Conservation (phyloP, 257 asterid species). For the Nicotiana undulata region DNA sequence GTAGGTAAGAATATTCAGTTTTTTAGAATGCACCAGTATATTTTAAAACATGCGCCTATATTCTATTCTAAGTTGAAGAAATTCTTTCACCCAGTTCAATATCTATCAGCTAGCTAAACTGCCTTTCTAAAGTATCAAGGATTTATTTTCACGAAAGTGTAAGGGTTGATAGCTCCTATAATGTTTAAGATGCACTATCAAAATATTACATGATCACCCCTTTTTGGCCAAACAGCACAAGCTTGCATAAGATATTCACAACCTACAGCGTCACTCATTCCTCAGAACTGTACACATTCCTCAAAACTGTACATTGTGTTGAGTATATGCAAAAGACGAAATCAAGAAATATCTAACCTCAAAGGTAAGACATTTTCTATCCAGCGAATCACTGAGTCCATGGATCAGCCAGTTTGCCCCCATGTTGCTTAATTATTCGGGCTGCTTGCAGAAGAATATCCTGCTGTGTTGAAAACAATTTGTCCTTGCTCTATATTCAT, state of each 20-base stretch:
- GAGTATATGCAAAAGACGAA: background rate
- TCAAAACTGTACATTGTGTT: background rate
- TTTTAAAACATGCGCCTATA: background rate
- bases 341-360: background rate
- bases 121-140: background rate
- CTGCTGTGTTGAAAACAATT: slow-evolving; percentile 39
- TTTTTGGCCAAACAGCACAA: background rate
- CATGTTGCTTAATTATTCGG: slow-evolving; percentile 59
- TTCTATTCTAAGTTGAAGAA: background rate
- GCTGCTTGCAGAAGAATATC: slow-evolving; percentile 68
- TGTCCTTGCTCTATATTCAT: slow-evolving; percentile 50
- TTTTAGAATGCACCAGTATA: background rate
- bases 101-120: slow-evolving; percentile 11
- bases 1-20: background rate
- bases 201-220: background rate
- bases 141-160: background rate
- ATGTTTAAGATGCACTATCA: background rate
- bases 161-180: background rate
- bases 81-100: slow-evolving; percentile 28
- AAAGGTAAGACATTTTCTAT: background rate
- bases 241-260: background rate
- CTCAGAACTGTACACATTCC: background rate
- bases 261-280: background rate
- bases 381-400: background rate
- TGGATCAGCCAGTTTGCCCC: slow-evolving; percentile 55